Base-by-base conservation (phyloP, 345 rosid species). In the Gossypium ekmanianum region DNA sequence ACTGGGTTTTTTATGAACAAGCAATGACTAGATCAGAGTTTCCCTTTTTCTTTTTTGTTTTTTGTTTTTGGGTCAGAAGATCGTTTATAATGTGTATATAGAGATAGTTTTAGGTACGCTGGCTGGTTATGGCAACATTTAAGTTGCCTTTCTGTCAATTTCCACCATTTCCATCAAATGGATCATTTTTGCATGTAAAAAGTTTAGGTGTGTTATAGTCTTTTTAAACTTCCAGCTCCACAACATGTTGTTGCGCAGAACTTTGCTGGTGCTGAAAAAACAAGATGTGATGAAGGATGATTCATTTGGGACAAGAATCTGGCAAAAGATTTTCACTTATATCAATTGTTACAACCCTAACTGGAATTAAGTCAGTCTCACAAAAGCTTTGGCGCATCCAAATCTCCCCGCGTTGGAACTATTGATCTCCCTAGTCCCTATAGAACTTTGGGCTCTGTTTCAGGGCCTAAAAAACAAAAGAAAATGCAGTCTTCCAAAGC, bases 141-240 rank as follows among this genome's bases (percentile, higher is more conserved):
- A 45, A 63, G 11, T 55, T 67, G 65, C 69, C 22, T 44, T 57
- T 29, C 61, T 55, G 14, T 26, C 16, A 70, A 29, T 75, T 48
- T n/a, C 68, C 44, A 16, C 44, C 72, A 11, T 59, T 67, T 75
- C 59, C 81, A 44, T 79, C 73, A 64, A 70, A 78, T 39, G 74
- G 76, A 52, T 74, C 70, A 57, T 52, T 80, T 27, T 75, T 66
- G n/a, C 64, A 7, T 68, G 81, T 79, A 63, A 71, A 75, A 71
- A 50, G 2, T 55, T 14, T 69, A 69, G 74, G 70, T 61, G 64
- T 76, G 47, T 75, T 63, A 73, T 79, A 68, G 75, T 73, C 70
- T 57, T 79, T 56, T 75, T 22, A 9, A 24, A 43, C 29, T 27
- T 54, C 13, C 43, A 27, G 27, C 10, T 69, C 7, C 62, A 24